A percentile compares a stretch with the other conserved stretches of the same genome.
phyloP scores from a whole-genome alignment of 2,329 filamentous ascomycete genomes.

The Pseudopyricularia javanii region DNA sequence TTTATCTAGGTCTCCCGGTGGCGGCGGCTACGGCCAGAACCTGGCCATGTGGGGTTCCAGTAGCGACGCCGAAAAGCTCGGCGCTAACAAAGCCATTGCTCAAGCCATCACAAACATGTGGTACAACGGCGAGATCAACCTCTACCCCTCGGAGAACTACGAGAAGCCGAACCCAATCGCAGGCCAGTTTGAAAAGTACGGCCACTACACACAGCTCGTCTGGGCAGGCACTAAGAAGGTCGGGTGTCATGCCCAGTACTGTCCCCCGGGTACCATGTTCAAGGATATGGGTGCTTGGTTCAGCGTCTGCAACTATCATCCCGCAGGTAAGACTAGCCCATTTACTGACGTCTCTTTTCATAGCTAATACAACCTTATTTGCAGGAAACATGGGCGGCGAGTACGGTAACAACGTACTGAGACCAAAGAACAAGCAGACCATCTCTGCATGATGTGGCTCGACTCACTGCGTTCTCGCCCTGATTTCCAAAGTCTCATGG shows the following conservation, averaged over 20 bases:
- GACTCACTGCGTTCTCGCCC: not conserved
- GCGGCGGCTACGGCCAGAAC: slow-evolving; percentile 78
- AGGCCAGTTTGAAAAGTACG: slow-evolving; percentile 52
- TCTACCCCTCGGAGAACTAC: slow-evolving; percentile 44
- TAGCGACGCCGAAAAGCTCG: slow-evolving; percentile 29
- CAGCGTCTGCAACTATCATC: slow-evolving; percentile 82
- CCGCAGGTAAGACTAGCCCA: slow-evolving; percentile 45
- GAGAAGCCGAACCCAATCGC: slow-evolving; percentile 47
- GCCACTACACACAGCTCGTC: slow-evolving; percentile 66
- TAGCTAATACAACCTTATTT: slow-evolving; percentile 7
- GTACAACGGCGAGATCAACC: slow-evolving; percentile 69
- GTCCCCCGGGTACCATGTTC: slow-evolving; percentile 35
- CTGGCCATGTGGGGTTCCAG: slow-evolving; percentile 53
- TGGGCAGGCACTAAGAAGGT: slow-evolving; percentile 52
- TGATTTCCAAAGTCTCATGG: not conserved
- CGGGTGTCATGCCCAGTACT: slow-evolving; percentile 49
- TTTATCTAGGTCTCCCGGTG: slow-evolving; percentile 34
- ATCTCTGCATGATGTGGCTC: slow-evolving; percentile 8
- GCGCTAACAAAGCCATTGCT: slow-evolving; percentile 42
- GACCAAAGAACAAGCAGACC: slow-evolving; percentile 22
- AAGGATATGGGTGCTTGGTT: slow-evolving; percentile 46
- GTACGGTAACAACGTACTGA: slow-evolving; percentile 36
- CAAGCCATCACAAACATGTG: slow-evolving; percentile 68
- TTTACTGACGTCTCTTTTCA: not conserved
- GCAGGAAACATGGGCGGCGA: slow-evolving; percentile 39